phyloP scores from a whole-genome alignment of 257 asterid species.

The Buddleja alternifolia region DNA sequence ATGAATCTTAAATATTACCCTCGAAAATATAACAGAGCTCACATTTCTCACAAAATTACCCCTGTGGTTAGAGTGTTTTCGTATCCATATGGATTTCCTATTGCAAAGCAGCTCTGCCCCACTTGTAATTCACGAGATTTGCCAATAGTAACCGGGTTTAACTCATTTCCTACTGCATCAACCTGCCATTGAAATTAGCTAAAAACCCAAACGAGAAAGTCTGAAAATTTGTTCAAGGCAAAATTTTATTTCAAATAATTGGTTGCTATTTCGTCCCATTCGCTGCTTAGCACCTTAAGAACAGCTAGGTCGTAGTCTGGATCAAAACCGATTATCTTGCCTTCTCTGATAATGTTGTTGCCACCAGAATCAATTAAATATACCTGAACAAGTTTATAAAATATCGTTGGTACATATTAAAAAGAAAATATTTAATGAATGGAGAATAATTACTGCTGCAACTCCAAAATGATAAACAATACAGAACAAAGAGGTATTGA shows the following conservation, averaged over 20 bases:
- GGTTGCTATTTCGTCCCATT: background rate
- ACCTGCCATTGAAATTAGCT: slow-evolving; percentile 45
- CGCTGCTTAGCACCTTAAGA: slow-evolving; percentile 61
- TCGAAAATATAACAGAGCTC: background rate
- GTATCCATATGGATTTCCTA: slow-evolving; percentile 89
- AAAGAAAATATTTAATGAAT: background rate
- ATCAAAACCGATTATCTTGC: slow-evolving; percentile 73
- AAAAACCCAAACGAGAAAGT: background rate
- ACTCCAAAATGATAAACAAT: background rate
- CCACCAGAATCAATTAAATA: slow-evolving; percentile 68
- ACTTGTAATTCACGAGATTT: slow-evolving; percentile 64
- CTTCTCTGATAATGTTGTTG: slow-evolving; percentile 58
- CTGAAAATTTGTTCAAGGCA: background rate
- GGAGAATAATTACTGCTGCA: background rate
- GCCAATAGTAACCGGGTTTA: slow-evolving; percentile 69
- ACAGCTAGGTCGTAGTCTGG: slow-evolving; percentile 81
- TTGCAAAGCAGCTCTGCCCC: slow-evolving; percentile 89
- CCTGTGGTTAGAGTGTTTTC: slow-evolving; percentile 91
- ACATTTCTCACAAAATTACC: slow-evolving; percentile 44
- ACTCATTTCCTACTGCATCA: slow-evolving; percentile 62
- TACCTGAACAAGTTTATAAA: slow-evolving; percentile 42
- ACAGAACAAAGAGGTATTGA: background rate
- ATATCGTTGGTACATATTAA: background rate
- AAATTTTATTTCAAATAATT: background rate
- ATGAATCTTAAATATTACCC: background rate